Base-by-base conservation (phyloP, 177 flowering plant genomes). In the Vitis hybrid region DNA sequence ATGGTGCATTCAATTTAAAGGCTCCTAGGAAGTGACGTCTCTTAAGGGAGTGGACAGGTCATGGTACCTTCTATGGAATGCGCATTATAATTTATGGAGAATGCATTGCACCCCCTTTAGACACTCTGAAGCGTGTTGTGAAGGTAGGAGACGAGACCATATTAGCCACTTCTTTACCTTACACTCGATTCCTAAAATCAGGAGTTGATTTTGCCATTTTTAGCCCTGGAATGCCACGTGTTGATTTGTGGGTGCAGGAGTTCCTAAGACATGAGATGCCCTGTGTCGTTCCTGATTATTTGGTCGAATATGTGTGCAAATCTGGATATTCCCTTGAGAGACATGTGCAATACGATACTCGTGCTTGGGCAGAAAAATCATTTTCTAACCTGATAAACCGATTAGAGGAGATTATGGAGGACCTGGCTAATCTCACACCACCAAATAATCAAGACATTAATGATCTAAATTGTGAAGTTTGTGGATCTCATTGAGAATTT, bases 21-120 rank as follows among this genome's bases (percentile, higher is more conserved):
- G 97, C 98, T 72, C 99, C 98, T 59, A 82, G 94, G 74, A 95
- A 95, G 68, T 95, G 99, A 95, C 93, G 97, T 48, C 90, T 83
- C 15, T 67, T 93, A 66, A 82, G 86, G 71, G 90, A 90, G 79
- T 85, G 76, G 77, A 92, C 92, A 2, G 95, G 98, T 17, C 97
- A 95, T 82, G 97, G 99, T 51, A 98, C 97, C 68, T 87, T 95
- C 50, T 74, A 90, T 75, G 98, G 94, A 69, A 86, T 93, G 99
- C 88, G 81, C 15, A 78, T 93, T 60, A 68, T 95, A 65, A 71
- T 93, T 49, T 92, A 95, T 78, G 99, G 99, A 70, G 99, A 91
- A 48, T 92, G 96, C 84, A 84, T 88, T 70, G 80, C 87, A 11
- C 99, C 98, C 2, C 75, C 98, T 52, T 79, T 95, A 98, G 98